These are phyloP conservation scores for Linum usitatissimum DNA, from an alignment of 345 rosid genomes.

Conservation along the genomic window DNA sequence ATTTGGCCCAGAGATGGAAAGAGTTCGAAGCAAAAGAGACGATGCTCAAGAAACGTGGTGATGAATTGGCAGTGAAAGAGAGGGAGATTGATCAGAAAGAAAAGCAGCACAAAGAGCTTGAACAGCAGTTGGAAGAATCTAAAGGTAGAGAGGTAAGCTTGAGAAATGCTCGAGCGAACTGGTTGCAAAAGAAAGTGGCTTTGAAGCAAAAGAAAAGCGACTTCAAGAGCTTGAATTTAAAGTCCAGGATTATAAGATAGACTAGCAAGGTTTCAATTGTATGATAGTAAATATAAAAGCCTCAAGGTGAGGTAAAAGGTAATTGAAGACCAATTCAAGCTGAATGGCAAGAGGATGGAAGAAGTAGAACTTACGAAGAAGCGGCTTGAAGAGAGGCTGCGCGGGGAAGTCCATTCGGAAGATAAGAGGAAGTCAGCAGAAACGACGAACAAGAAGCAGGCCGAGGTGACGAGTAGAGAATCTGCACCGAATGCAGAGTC, in stretches of 20 bases:
- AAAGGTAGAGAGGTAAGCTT: too few species aligned
- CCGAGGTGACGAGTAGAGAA: not conserved
- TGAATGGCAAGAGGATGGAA: slow-evolving; percentile 6
- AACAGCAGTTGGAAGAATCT: not conserved
- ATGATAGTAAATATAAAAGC: not conserved
- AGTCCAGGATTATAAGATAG: slow-evolving; percentile 14
- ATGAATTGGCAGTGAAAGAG: not conserved
- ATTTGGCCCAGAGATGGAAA: not conserved
- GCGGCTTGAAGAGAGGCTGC: slow-evolving; percentile 12
- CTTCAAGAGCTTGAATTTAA: slow-evolving; percentile 17
- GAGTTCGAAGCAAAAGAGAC: not conserved
- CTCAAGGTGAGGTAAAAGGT: slow-evolving; percentile 19
- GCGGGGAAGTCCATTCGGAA: slow-evolving; percentile 11
- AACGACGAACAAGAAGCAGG: too few species aligned
- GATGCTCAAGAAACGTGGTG: not conserved
- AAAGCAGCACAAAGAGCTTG: slow-evolving; percentile 2
- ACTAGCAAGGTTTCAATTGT: not conserved
- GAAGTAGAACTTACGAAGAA: slow-evolving; percentile 21
- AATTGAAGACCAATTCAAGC: not conserved
- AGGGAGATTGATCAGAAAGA: slow-evolving; percentile 8
- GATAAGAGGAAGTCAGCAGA: slow-evolving; percentile 11
- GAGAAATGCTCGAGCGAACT: slow-evolving; percentile 5
- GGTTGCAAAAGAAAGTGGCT: slow-evolving; percentile 9
- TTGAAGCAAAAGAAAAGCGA: slow-evolving; percentile 19
- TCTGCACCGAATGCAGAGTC: slow-evolving; percentile 14